These are phyloP conservation scores for Solanum medicagineum DNA, from an alignment of 257 asterid species.

Conservation along the genomic window DNA sequence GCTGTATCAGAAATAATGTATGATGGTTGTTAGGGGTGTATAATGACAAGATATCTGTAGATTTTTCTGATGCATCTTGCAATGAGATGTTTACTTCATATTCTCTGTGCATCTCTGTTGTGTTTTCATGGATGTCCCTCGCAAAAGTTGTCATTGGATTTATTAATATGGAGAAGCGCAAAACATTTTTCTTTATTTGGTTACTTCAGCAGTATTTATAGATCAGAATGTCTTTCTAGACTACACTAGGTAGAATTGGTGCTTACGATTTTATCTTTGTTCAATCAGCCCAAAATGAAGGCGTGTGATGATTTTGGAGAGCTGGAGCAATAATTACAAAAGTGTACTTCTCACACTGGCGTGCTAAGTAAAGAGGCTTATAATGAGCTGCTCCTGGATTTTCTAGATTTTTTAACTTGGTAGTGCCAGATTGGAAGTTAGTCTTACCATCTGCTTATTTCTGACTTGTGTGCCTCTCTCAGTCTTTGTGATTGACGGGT, in stretches of 20 bases:
- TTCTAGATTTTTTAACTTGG: conserved; percentile 10
- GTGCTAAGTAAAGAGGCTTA: conserved; percentile 19
- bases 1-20: not conserved
- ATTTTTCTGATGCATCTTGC: not conserved
- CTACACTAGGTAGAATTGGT: not conserved
- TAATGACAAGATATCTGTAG: not conserved
- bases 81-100: not conserved
- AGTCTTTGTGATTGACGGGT: not conserved
- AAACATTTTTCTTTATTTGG: not conserved
- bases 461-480: not conserved
- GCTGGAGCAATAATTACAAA: conserved; percentile 20
- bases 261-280: conserved; percentile 32
- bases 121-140: not conserved
- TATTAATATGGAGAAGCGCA: not conserved
- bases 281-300: conserved; percentile 83
- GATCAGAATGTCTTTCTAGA: not conserved
- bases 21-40: not conserved
- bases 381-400: conserved; percentile 13
- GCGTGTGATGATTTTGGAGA: conserved; percentile 61
- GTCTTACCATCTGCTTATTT: not conserved
- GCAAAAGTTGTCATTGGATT: not conserved
- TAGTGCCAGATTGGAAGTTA: not conserved
- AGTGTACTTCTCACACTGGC: conserved; percentile 13
- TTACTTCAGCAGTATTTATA: not conserved
- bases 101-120: not conserved